These are phyloP conservation scores for Aspergillus clavatus DNA, from an alignment of 2,329 filamentous ascomycete species.

Conservation along the genomic window DNA sequence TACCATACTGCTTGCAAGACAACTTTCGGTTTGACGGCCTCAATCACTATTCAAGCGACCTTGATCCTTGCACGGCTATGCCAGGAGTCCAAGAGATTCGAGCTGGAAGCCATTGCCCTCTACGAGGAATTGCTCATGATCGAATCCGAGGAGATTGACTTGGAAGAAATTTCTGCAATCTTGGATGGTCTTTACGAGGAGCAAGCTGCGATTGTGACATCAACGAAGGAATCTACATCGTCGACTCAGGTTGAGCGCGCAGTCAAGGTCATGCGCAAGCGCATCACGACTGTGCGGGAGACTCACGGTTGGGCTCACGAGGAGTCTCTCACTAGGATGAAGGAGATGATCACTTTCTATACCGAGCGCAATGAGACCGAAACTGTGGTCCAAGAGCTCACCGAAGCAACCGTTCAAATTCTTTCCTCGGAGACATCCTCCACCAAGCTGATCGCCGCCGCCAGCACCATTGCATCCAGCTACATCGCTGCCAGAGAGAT, in stretches of 20 bases:
- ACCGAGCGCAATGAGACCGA: constrained; percentile 31
- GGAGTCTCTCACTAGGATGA: constrained; percentile 35
- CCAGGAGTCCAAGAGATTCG: constrained; percentile 35
- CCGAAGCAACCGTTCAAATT: constrained; percentile 31
- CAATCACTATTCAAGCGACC: constrained; percentile 36
- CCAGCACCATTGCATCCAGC: constrained; percentile 24
- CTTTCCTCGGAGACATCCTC: constrained; percentile 30
- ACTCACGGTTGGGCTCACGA: constrained; percentile 39
- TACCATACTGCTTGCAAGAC: constrained; percentile 33
- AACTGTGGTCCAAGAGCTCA: constrained; percentile 29
- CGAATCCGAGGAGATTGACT: constrained; percentile 30
- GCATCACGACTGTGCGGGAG: constrained; percentile 27
- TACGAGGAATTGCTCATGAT: constrained; percentile 38
- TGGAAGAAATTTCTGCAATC: constrained; percentile 30
- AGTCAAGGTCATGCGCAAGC: constrained; percentile 28
- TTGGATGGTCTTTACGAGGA: constrained; percentile 39
- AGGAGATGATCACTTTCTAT: constrained; percentile 35
- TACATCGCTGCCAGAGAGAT: constrained; percentile 30
- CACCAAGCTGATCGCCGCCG: constrained; percentile 30
- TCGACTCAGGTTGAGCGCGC: constrained; percentile 27
- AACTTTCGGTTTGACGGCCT: constrained; percentile 31
- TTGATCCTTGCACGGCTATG: constrained; percentile 35
- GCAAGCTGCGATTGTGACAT: constrained; percentile 25
- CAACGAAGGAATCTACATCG: constrained; percentile 22
- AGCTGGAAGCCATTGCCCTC: constrained; percentile 32